Evolutionary conservation across 108 stramenopile genomes (phyloP), one percentile per base, ranked within the genome.

Genomic region (Skeletonema grethae): DNA sequence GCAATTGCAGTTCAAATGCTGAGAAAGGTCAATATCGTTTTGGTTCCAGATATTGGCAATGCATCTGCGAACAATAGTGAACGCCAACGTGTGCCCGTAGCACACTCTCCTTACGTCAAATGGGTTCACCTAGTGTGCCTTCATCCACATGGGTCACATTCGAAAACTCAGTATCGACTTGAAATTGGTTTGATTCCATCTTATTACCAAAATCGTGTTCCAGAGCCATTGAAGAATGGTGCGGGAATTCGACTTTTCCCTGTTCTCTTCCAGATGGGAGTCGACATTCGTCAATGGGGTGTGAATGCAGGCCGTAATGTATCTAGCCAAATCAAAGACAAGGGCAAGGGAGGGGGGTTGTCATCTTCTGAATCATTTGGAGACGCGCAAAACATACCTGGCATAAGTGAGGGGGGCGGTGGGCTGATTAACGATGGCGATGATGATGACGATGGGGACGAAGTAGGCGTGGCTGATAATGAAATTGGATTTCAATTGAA

Each of bases 241-340:
- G 71, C 67, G 20, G 50, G 75, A 22, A 87, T 96, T 22, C 83
- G 87, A 68, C 86, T 96, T 57, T 92, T 84, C 56, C 93, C 95
- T 1, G 55, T 94, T 55, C 77, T 96, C 29, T 96, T 84, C 53
- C 88, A 96, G 73, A 92, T 96, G 67, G 95, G 95, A 20, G 95
- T 96, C 1, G 95, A 96, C 64, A 93, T 96, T 76, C 86, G 89
- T 1, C 95, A 96, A 69, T 90, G 90, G 90, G 93, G 91, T 48
- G 90, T 82, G 1, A 80, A 93, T 68, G 80, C 87, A 5, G 87
- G 87, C 15, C 67, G 87, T 25, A 90, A 77, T 66, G 64, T 88
- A n/a, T 67, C 58, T 48, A 72, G 56, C 39, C 80, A 82, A 56
- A 77, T 79, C 57, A 86, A 85, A 55, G 85, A 67, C 15, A 86